A percentile compares a stretch with the other conserved stretches of the same genome.
These are phyloP conservation scores for Solanum hybrid DNA, from an alignment of 305 asterid genomes.

Conservation along the genomic window DNA sequence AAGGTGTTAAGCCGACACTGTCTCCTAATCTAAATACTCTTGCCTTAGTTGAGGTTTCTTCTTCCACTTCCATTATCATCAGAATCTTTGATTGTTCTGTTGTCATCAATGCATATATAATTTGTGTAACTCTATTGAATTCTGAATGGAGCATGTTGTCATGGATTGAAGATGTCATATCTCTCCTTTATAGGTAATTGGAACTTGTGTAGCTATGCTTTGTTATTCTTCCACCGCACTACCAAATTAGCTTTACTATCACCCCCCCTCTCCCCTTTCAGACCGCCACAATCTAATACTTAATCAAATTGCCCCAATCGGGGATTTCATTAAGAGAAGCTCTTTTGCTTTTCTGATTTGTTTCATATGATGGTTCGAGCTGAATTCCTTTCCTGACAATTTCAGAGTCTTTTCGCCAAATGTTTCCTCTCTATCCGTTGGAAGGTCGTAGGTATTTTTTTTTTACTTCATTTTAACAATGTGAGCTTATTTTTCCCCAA, in stretches of 20 bases:
- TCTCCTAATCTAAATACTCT: slow-evolving; percentile 95
- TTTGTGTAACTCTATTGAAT: not conserved
- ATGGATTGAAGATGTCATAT: not conserved
- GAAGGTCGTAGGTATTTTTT: not conserved
- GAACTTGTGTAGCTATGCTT: not conserved
- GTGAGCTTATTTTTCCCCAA: not conserved
- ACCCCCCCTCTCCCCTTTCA: not conserved
- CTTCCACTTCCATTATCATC: slow-evolving; percentile 2
- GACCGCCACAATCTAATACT: not conserved
- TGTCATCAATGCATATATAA: not conserved
- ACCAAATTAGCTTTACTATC: not conserved
- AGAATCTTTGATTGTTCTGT: slow-evolving; percentile 4
- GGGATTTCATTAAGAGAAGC: not conserved
- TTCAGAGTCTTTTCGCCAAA: not conserved
- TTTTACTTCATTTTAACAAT: not conserved
- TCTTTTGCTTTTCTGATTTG: not conserved
- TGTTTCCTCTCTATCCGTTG: not conserved
- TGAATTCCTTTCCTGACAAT: not conserved
- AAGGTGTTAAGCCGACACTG: slow-evolving; percentile 93
- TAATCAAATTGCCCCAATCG: not conserved
- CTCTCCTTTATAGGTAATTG: not conserved
- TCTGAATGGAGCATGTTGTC: not conserved
- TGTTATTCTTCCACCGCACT: not conserved
- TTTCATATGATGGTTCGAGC: not conserved
- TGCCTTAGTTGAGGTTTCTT: slow-evolving; percentile 82